Conservation (phyloP, 495 filamentous ascomycete species). For the Bacidia rubella region DNA sequence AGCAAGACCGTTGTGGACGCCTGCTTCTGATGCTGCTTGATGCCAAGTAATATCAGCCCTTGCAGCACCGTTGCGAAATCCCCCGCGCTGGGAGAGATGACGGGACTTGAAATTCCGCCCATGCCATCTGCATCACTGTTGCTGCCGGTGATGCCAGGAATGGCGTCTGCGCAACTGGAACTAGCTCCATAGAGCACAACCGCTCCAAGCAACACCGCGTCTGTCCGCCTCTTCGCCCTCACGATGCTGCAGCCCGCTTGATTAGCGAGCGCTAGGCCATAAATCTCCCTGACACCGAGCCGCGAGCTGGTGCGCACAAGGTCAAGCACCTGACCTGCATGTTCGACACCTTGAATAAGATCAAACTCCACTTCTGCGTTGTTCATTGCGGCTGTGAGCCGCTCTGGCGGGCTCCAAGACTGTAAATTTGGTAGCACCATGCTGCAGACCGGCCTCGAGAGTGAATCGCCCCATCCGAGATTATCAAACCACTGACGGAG, state of each 20-base stretch:
- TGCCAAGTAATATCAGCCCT: slow-evolving; percentile 66
- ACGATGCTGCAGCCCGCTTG: slow-evolving; percentile 66
- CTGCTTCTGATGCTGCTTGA: slow-evolving; percentile 68
- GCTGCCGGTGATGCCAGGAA: slow-evolving; percentile 46
- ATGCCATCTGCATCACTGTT: slow-evolving; percentile 34
- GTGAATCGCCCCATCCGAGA: slow-evolving; percentile 52
- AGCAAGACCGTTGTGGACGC: slow-evolving; percentile 55
- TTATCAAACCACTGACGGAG: slow-evolving; percentile 44
- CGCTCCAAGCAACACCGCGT: slow-evolving; percentile 61
- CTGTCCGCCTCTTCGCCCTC: slow-evolving; percentile 56
- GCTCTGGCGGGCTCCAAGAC: slow-evolving; percentile 64
- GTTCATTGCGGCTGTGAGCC: slow-evolving; percentile 55
- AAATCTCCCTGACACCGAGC: slow-evolving; percentile 75
- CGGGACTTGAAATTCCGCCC: slow-evolving; percentile 69
- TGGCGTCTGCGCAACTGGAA: slow-evolving; percentile 50
- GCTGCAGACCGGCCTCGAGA: slow-evolving; percentile 50
- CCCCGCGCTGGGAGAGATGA: slow-evolving; percentile 54
- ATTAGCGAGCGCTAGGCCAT: slow-evolving; percentile 62
- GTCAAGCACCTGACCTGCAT: slow-evolving; percentile 58
- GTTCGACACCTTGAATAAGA: slow-evolving; percentile 66
- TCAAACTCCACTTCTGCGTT: slow-evolving; percentile 58
- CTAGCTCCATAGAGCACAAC: slow-evolving; percentile 66
- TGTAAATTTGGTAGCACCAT: slow-evolving; percentile 50
- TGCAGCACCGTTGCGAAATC: slow-evolving; percentile 64
- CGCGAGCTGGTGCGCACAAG: slow-evolving; percentile 61